Evolutionary conservation across 2,329 filamentous ascomycete species (phyloP).

Genomic region (Fusarium illudens): DNA sequence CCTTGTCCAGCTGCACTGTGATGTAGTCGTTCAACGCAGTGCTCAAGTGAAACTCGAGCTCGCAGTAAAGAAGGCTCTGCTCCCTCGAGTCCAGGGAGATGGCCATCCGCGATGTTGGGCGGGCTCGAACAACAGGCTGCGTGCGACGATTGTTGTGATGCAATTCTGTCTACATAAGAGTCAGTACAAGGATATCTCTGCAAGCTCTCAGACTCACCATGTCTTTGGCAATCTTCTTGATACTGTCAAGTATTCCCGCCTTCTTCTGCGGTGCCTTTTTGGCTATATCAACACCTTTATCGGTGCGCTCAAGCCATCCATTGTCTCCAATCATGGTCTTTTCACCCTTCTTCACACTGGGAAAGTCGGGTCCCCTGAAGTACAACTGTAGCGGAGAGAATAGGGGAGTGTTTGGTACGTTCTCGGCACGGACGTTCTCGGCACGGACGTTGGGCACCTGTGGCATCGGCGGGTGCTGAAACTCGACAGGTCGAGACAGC

Average conservation of each 20-base stretch:
- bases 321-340: slow-evolving; percentile 65
- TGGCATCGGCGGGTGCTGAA: slow-evolving; percentile 22
- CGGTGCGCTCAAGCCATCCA: slow-evolving; percentile 64
- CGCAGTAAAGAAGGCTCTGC: slow-evolving; percentile 67
- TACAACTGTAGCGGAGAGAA: slow-evolving; percentile 57
- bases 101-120: slow-evolving; percentile 45
- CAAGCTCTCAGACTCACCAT: slow-evolving; percentile 51
- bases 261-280: slow-evolving; percentile 50
- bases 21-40: slow-evolving; percentile 62
- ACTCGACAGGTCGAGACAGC: slow-evolving; percentile 14
- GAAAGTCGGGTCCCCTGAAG: slow-evolving; percentile 51
- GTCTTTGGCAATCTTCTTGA: slow-evolving; percentile 64
- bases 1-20: slow-evolving; percentile 61
- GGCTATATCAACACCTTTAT: slow-evolving; percentile 29
- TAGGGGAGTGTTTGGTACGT: slow-evolving; percentile 31
- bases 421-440: slow-evolving; percentile 1
- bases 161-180: slow-evolving; percentile 48
- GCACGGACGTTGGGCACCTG: slow-evolving; percentile 18
- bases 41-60: slow-evolving; percentile 65
- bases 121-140: slow-evolving; percentile 44
- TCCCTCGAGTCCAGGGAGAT: slow-evolving; percentile 65
- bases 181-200: background rate
- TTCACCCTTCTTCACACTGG: slow-evolving; percentile 51
- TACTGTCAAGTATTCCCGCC: slow-evolving; percentile 53
- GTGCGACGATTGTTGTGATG: slow-evolving; percentile 46